phyloP scores from a whole-genome alignment of 176 grass and related monocot species.

The Otatea glauca region DNA sequence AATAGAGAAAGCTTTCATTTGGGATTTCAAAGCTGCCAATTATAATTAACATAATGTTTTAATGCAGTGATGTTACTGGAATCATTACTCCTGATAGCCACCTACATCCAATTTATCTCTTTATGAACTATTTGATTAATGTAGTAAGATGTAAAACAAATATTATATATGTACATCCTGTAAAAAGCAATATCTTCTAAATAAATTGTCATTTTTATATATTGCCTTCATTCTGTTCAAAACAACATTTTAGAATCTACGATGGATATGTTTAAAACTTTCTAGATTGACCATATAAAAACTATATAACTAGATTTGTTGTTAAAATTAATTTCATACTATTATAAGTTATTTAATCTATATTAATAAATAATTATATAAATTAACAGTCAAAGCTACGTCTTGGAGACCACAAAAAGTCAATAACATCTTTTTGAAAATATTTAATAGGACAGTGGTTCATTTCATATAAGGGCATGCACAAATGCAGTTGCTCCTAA shows the following conservation, averaged over 20 bases:
- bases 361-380: no score
- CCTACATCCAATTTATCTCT: neutral
- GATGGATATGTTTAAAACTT: neutral
- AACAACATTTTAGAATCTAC: neutral
- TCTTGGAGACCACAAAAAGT: no score
- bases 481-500: no score
- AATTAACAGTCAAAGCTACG: no score
- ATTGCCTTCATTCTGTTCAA: neutral
- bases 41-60: neutral
- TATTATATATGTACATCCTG: neutral
- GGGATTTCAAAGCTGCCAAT: neutral
- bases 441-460: no score
- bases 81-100: neutral
- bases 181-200: neutral
- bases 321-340: neutral
- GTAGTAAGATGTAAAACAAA: neutral
- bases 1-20: constrained; percentile 2
- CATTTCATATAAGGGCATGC: no score
- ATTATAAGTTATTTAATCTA: no score
- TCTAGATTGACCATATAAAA: neutral
- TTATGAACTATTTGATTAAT: neutral
- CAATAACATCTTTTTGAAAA: no score
- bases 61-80: neutral
- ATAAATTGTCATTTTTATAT: neutral
- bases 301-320: neutral